A percentile compares a stretch with the other conserved stretches of the same genome.
Conservation (phyloP, 148 eudicot species). For the Chenopodium album region DNA sequence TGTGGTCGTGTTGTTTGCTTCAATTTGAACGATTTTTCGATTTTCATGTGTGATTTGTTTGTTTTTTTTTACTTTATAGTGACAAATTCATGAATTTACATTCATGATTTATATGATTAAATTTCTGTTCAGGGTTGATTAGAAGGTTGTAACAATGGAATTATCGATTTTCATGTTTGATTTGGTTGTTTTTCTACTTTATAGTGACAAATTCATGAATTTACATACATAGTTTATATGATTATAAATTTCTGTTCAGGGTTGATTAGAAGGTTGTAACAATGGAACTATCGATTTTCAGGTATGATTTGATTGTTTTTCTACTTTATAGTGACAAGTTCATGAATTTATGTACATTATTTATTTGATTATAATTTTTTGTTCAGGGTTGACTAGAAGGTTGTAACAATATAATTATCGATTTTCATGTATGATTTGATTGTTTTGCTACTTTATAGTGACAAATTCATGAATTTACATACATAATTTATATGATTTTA, state of each 20-base stretch:
- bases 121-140: conserved; percentile 1
- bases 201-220: no score
- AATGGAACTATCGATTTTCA: conserved; percentile 33
- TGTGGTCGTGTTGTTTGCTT: no score
- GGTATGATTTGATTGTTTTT: neutral
- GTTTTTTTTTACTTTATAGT: no score
- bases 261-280: conserved; percentile 12
- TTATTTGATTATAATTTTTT: neutral
- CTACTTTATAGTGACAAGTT: no score
- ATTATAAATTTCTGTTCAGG: neutral
- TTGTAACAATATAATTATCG: conserved; percentile 39
- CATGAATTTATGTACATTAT: no score
- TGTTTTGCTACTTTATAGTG: neutral
- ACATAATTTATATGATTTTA: neutral
- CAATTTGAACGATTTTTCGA: neutral
- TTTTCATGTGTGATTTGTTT: neutral
- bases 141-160: conserved; percentile 41
- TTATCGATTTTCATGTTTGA: neutral
- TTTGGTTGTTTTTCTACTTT: neutral
- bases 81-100: no score
- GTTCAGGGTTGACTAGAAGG: conserved; percentile 6
- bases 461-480: no score
- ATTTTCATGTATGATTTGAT: neutral
- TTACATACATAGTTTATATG: neutral
- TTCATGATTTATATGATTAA: neutral